Base-by-base conservation (phyloP, 2,329 filamentous ascomycete genomes). In the Cladophialophora bantiana region DNA sequence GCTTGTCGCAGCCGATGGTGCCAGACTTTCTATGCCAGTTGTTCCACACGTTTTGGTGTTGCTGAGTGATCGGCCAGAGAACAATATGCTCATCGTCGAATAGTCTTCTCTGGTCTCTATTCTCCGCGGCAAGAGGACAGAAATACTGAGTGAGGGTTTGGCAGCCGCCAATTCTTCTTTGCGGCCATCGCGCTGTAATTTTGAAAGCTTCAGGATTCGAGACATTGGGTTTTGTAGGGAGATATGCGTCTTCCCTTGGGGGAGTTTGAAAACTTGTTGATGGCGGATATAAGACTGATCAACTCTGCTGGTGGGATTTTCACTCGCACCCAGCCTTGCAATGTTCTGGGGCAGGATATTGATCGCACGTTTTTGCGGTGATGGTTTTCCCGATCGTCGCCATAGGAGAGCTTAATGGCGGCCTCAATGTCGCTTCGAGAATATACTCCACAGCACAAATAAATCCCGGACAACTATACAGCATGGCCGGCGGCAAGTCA, bases 361-460 rank as follows among this genome's bases (percentile, higher is more conserved):
- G 58, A 60, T 38, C 7, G 10, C 20, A 20, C 7, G n/a, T 34
- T 18, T 38, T 60, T 12, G 58, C 32, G 31, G 58, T 35, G 15
- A 60, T 32, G 9, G 12, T 20, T 31, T 60, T 60, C 7, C 6
- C 18, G 31, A 26, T 20, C 9, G 26, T 35, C 4, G 20, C 34
- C 15, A 9, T 34, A 15, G 58, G 20, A 10, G 40, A n/a, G 40
- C 15, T 42, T 42, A 4, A n/a, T 13, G 42, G 42, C 32, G 58
- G 42, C 31, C n/a, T 38, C 40, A 60, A 38, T n/a, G 40, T 38
- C 10, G 42, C 58, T 60, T 60, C 42, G 26, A 60, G 20, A 10
- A 60, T n/a, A 48, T 60, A 60, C 18, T 60, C 58, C 42, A 60
- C 58, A 40, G 26, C 15, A 52, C 58, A 60, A 36, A 20, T 13